Evolutionary conservation across 345 rosid genomes (phyloP).

Genomic region (Eutrema yunnanense): DNA sequence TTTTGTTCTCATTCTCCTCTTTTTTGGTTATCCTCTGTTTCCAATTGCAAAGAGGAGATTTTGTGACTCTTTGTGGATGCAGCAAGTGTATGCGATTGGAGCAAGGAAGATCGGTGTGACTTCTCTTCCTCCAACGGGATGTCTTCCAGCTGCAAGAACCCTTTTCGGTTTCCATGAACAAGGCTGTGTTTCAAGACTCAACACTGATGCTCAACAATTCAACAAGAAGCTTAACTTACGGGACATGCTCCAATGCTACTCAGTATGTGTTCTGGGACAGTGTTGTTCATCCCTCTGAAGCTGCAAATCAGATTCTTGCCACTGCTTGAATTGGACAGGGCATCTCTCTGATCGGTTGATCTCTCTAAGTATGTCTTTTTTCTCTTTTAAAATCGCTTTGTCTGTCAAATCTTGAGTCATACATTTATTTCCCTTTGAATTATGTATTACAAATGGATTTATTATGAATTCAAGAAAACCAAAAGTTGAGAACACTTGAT

Average conservation of each 20-base stretch:
- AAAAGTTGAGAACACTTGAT: not conserved
- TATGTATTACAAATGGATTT: conserved; percentile 4
- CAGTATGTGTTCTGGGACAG: conserved; percentile 91
- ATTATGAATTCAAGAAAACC: conserved; percentile 10
- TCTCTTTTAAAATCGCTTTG: not conserved
- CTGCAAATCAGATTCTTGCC: conserved; percentile 80
- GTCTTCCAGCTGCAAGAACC: conserved; percentile 78
- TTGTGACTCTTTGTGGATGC: conserved; percentile 11
- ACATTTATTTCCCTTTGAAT: conserved; percentile 5
- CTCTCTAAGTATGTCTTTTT: not conserved
- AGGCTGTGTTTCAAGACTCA: conserved; percentile 66
- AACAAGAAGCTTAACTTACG: conserved; percentile 53
- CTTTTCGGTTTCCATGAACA: conserved; percentile 53
- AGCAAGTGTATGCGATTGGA: conserved; percentile 61
- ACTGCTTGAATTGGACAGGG: conserved; percentile 57
- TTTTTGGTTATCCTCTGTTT: not conserved
- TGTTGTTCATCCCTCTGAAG: conserved; percentile 78
- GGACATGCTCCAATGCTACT: conserved; percentile 80
- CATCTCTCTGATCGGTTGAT: conserved; percentile 41
- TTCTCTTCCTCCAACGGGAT: conserved; percentile 85
- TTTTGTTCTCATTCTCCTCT: not conserved
- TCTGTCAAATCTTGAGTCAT: not conserved
- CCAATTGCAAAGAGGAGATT: not conserved
- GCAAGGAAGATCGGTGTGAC: conserved; percentile 87
- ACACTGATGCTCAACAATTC: conserved; percentile 65